Evolutionary conservation across 257 asterid genomes (phyloP).

Genomic region (Osmanthus fragrans): DNA sequence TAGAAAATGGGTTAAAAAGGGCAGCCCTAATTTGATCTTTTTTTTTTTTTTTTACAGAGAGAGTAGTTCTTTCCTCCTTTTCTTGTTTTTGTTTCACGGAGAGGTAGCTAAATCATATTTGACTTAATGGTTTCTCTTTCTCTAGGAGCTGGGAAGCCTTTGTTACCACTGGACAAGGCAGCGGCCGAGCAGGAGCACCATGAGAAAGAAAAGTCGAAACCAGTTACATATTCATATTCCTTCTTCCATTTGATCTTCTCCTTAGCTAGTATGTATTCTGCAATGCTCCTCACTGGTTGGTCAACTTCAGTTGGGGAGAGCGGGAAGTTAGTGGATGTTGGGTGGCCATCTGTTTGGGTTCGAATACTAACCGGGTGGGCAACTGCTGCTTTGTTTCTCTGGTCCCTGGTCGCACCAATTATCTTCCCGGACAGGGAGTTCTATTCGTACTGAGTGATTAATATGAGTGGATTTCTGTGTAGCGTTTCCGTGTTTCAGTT

Average conservation of each 20-base stretch:
- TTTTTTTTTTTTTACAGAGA: too few species aligned
- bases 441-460: constrained; percentile 27
- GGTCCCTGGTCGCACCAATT: constrained; percentile 79
- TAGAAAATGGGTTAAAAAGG: too few species aligned
- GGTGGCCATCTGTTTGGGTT: constrained; percentile 98
- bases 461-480: neutral
- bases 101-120: neutral
- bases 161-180: constrained; percentile 82
- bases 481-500: constrained; percentile 18
- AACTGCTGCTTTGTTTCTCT: constrained; percentile 71
- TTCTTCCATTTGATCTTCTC: constrained; percentile 92
- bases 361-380: constrained; percentile 82
- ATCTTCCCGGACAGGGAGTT: constrained; percentile 83
- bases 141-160: constrained; percentile 72
- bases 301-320: constrained; percentile 93
- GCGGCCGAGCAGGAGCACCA: constrained; percentile 39
- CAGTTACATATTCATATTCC: constrained; percentile 79
- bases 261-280: constrained; percentile 90
- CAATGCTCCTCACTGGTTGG: constrained; percentile 96
- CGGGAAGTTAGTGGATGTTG: constrained; percentile 86
- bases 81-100: too few species aligned
- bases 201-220: constrained; percentile 61
- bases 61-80: neutral
- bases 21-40: too few species aligned
- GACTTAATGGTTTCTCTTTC: constrained; percentile 9